A percentile compares a stretch with the other conserved stretches of the same genome.
Conservation (phyloP, 2,329 filamentous ascomycete species). For the Aureobasidium namibiae region DNA sequence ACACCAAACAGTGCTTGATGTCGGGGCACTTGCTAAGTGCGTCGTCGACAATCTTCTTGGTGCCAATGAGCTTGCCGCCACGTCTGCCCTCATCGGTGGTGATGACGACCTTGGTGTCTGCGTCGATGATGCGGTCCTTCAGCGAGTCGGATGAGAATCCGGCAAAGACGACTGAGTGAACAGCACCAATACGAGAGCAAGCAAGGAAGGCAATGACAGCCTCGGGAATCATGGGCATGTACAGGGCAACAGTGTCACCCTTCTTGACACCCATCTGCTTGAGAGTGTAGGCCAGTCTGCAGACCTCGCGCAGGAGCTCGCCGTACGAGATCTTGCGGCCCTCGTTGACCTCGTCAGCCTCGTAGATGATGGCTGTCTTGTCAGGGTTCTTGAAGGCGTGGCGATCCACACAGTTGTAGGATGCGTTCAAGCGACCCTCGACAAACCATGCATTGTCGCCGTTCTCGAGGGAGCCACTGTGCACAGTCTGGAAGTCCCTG, state of each 20-base stretch:
- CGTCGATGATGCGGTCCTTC: conserved; percentile 88
- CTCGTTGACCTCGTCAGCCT: conserved; percentile 82
- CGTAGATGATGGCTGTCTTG: conserved; percentile 95
- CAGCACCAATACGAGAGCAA: conserved; percentile 82
- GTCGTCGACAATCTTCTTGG: conserved; percentile 98
- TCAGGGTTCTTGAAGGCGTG: conserved; percentile 93
- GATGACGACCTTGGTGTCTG: conserved; percentile 85
- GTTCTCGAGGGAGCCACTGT: conserved; percentile 62
- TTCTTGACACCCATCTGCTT: conserved; percentile 96
- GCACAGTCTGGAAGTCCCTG: conserved; percentile 83
- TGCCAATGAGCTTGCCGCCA: conserved; percentile 92
- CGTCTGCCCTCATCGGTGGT: conserved; percentile 97
- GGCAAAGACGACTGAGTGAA: conserved; percentile 96
- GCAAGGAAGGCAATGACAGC: conserved; percentile 86
- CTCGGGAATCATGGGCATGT: conserved; percentile 98
- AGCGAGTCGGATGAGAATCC: conserved; percentile 96
- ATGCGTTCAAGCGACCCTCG: conserved; percentile 88
- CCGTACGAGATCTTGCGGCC: conserved; percentile 87
- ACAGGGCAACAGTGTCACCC: conserved; percentile 94
- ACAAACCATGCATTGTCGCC: conserved; percentile 93
- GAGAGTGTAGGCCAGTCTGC: conserved; percentile 74
- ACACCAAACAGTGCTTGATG: conserved; percentile 78
- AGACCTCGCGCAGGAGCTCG: conserved; percentile 89
- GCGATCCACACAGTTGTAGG: conserved; percentile 94
- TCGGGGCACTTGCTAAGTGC: conserved; percentile 92